Evolutionary conservation across 176 grass and related monocot genomes (phyloP), one percentile per base, ranked within the genome.

Genomic region (Puccinellia tenuiflora): DNA sequence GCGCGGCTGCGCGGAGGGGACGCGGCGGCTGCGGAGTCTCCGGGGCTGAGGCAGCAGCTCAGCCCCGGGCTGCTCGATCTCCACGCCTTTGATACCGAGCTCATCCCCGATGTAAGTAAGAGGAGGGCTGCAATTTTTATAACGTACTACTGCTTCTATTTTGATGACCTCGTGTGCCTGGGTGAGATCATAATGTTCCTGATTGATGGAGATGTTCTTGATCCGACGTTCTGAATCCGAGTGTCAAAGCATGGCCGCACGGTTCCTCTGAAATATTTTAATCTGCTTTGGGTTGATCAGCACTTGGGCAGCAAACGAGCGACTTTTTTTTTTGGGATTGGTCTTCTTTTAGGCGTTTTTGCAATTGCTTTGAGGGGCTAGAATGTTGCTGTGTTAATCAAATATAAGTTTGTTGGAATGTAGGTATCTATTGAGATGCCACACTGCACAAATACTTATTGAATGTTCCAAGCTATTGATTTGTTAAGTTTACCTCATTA

Each of bases 11-110:
- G 84, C 12, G 83, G 85, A 81, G 84, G 90, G 74, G 83, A 87
- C 28, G 51, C 81, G 47, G 50, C 74, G 80, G 86, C 82, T 40
- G 88, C 42, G 65, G 87, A 77, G 26, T 86, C 88, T 24, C 84
- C 84, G 53, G 81, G 90, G 39, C 65, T 68, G 52, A 77, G 80
- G 79, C 90, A 87, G 77, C 91, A 96, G 86, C 84, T 94, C 77
- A 99, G 96, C 47, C 96, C 96, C 2, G 96, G 96, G 4, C 83
- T 99, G 73, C 89, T 99, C 82, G 96, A 99, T 85, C 89, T 99
- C 66, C 96, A 99, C 25, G 90, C 93, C 8, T 88, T 93, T 33
- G 93, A 99, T 70, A 99, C 93, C 9, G 96, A 99, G 87, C 91
- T 99, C 28, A 92, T 99, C 52, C 88, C 91, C 12, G 93, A 99